Percentiles rank a stretch among this genome's conserved stretches.
These are phyloP conservation scores for Talaromyces sp. DNA, from an alignment of 2,329 filamentous ascomycete species.

Conservation along the genomic window DNA sequence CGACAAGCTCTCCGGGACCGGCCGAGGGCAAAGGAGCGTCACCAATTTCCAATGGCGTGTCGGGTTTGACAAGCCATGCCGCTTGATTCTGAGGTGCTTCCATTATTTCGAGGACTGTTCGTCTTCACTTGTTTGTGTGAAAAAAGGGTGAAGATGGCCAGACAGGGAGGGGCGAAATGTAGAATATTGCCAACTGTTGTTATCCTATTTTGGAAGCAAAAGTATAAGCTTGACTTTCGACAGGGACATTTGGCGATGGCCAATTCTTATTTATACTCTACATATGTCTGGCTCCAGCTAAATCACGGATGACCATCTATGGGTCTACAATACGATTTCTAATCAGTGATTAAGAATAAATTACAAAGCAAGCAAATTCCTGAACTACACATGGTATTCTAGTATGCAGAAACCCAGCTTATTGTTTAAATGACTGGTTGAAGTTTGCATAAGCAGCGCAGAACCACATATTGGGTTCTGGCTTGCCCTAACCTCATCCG, in stretches of 20 bases:
- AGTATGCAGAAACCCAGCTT: not conserved
- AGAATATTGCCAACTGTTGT: no score
- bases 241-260: no score
- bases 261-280: not conserved
- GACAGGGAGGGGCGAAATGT: not conserved
- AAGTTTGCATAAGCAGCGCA: not conserved
- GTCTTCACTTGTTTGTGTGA: not conserved
- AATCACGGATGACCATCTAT: not conserved
- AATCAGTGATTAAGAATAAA: not conserved
- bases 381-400: not conserved
- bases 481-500: not conserved
- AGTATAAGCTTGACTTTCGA: no score
- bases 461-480: not conserved
- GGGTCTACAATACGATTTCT: not conserved
- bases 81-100: constrained; percentile 11
- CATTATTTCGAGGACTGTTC: not conserved
- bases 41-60: constrained; percentile 7
- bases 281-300: not conserved
- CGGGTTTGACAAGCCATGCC: constrained; percentile 12
- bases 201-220: no score
- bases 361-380: not conserved
- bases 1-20: constrained; percentile 8
- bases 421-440: not conserved
- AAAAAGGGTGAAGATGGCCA: not conserved
- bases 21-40: constrained; percentile 9